Conservation (phyloP, 1,139 yeast genomes). For the Geotrichum fermentans region DNA sequence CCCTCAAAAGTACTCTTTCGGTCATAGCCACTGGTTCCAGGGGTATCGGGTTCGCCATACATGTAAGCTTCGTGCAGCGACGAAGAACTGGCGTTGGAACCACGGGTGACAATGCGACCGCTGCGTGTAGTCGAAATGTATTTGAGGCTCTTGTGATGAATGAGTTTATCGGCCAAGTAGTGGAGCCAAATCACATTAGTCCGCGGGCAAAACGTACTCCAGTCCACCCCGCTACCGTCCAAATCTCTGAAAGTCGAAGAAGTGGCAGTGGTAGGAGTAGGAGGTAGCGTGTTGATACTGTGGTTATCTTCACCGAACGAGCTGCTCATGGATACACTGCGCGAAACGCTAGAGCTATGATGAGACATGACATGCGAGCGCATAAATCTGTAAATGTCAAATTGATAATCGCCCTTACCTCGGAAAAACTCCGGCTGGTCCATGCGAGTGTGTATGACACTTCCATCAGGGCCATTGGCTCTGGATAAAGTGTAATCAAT, state of each 20-base stretch:
- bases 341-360: not conserved
- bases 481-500: conserved; percentile 57
- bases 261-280: conserved; percentile 5
- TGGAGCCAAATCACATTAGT: conserved; percentile 50
- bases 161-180: conserved; percentile 42
- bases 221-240: conserved; percentile 33
- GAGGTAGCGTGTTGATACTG: not conserved
- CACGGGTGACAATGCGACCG: conserved; percentile 25
- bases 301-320: not conserved
- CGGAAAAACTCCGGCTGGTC: conserved; percentile 50
- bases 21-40: not conserved
- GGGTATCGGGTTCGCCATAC: conserved; percentile 16
- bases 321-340: conserved; percentile 5
- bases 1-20: conserved; percentile 11
- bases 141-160: conserved; percentile 38
- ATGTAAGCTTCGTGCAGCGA: conserved; percentile 27
- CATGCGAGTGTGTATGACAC: conserved; percentile 35
- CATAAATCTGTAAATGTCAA: conserved; percentile 51
- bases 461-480: conserved; percentile 33
- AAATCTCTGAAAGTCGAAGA: conserved; percentile 2
- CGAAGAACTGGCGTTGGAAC: conserved; percentile 17
- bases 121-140: conserved; percentile 28
- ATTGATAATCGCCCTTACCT: conserved; percentile 50
- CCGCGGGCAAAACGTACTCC: conserved; percentile 42
- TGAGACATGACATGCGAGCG: conserved; percentile 27